phyloP scores from a whole-genome alignment of 129 eudicot genomes.

The Tagetes patula region DNA sequence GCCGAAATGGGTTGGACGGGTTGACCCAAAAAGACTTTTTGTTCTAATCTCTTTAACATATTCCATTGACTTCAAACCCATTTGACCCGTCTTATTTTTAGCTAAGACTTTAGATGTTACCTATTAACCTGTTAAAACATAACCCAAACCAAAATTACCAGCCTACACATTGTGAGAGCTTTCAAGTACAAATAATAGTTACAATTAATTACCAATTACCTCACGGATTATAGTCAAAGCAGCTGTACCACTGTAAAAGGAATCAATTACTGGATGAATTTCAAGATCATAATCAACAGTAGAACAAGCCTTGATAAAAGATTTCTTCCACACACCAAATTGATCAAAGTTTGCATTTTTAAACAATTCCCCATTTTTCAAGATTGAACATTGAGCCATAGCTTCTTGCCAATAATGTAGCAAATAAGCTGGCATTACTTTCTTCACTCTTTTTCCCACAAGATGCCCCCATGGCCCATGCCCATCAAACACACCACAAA shows the following conservation, averaged over 20 bases:
- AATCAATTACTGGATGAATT: slow-evolving; percentile 60
- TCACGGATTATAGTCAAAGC: slow-evolving; percentile 69
- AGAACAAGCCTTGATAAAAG: slow-evolving; percentile 67
- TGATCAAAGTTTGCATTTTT: slow-evolving; percentile 28
- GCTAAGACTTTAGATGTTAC: neutral
- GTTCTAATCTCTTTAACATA: neutral
- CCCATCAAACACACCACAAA: slow-evolving; percentile 96
- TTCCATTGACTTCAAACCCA: neutral
- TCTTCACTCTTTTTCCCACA: slow-evolving; percentile 68
- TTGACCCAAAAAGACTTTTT: neutral
- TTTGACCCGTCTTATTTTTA: neutral
- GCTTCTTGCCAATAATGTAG: slow-evolving; percentile 76
- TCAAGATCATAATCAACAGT: slow-evolving; percentile 73
- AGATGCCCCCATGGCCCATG: slow-evolving; percentile 98
- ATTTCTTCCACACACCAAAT: slow-evolving; percentile 68
- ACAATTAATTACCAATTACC: slow-evolving; percentile 39
- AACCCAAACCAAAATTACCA: neutral
- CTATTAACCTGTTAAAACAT: neutral
- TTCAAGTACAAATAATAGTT: neutral
- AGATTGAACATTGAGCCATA: slow-evolving; percentile 35
- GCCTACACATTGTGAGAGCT: neutral
- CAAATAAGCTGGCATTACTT: slow-evolving; percentile 71
- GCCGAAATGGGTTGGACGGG: neutral
- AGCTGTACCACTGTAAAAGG: slow-evolving; percentile 83
- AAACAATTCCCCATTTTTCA: slow-evolving; percentile 14